Evolutionary conservation across 1,284 basidiomycete species (phyloP).

Genomic region (Sporisorium iseilematis-ciliati): DNA sequence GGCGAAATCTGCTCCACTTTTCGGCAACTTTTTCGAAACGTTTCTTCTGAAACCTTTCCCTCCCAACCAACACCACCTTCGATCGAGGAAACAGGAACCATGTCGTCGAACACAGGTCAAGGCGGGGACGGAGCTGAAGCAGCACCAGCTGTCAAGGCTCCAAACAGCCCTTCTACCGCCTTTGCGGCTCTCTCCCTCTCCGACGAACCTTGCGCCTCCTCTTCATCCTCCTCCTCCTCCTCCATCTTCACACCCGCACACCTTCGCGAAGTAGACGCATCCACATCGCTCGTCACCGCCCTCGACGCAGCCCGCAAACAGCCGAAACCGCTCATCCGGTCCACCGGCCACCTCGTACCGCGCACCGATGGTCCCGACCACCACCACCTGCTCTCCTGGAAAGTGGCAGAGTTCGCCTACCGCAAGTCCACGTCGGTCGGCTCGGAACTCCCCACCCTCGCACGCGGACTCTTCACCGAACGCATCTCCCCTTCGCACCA

Average conservation of each 20-base stretch:
- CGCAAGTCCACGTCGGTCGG: constrained; percentile 58
- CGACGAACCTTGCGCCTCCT: constrained; percentile 14
- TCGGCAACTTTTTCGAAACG: neutral
- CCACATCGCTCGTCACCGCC: constrained; percentile 38
- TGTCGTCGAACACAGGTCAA: constrained; percentile 2
- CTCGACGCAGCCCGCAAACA: constrained; percentile 31
- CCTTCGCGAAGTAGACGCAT: constrained; percentile 18
- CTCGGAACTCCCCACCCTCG: constrained; percentile 64
- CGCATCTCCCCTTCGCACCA: constrained; percentile 68
- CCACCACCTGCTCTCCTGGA: constrained; percentile 60
- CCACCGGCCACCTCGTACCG: constrained; percentile 35
- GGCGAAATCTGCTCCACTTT: constrained; percentile 6
- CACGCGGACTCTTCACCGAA: constrained; percentile 67
- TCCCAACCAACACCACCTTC: constrained; percentile 7
- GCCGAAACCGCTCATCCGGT: constrained; percentile 54
- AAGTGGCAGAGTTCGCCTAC: constrained; percentile 67
- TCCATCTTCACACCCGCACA: constrained; percentile 20
- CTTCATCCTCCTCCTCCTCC: constrained; percentile 9
- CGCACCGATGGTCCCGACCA: neutral
- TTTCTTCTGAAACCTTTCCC: neutral
- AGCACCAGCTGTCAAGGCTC: constrained; percentile 5
- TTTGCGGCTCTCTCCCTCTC: constrained; percentile 39
- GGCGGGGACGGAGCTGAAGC: neutral
- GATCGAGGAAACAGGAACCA: neutral
- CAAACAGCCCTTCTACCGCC: constrained; percentile 39